These are phyloP conservation scores for Kingdonia uniflora DNA, from an alignment of 164 flowering plant genomes.

Conservation along the genomic window DNA sequence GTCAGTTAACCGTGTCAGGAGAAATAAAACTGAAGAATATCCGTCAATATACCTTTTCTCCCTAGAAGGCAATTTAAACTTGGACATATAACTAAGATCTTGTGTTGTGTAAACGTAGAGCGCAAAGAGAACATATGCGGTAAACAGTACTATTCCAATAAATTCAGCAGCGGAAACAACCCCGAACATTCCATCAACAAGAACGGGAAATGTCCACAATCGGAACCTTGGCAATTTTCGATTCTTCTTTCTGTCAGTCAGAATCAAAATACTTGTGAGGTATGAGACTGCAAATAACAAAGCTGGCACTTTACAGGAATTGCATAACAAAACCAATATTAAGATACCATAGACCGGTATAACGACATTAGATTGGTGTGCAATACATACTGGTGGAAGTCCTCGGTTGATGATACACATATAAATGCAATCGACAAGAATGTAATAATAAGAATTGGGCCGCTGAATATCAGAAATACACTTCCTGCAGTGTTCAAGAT, in stretches of 20 bases:
- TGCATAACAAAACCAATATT: background rate
- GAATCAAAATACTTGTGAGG: background rate
- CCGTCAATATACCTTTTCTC: slow-evolving; percentile 21
- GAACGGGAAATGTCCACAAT: slow-evolving; percentile 86
- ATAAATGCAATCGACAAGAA: slow-evolving; percentile 40
- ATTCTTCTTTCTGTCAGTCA: slow-evolving; percentile 28
- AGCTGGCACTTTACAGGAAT: background rate
- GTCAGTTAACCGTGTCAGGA: background rate
- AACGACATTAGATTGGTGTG: background rate
- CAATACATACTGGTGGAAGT: slow-evolving; percentile 21
- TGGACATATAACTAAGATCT: slow-evolving; percentile 14
- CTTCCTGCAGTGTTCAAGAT: slow-evolving; percentile 38
- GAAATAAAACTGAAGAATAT: background rate
- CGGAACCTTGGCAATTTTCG: slow-evolving; percentile 42
- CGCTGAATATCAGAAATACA: slow-evolving; percentile 47
- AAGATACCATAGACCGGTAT: background rate
- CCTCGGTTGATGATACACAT: slow-evolving; percentile 34
- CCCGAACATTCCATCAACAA: slow-evolving; percentile 84
- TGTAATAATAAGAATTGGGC: slow-evolving; percentile 57
- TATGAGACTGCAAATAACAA: background rate
- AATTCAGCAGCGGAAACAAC: slow-evolving; percentile 86
- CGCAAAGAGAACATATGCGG: slow-evolving; percentile 52
- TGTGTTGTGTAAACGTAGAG: slow-evolving; percentile 26
- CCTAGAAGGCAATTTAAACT: slow-evolving; percentile 5
- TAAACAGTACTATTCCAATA: slow-evolving; percentile 53